Evolutionary conservation across 768 basidiomycete genomes (phyloP).

Genomic region (Mycena vulgaris): DNA sequence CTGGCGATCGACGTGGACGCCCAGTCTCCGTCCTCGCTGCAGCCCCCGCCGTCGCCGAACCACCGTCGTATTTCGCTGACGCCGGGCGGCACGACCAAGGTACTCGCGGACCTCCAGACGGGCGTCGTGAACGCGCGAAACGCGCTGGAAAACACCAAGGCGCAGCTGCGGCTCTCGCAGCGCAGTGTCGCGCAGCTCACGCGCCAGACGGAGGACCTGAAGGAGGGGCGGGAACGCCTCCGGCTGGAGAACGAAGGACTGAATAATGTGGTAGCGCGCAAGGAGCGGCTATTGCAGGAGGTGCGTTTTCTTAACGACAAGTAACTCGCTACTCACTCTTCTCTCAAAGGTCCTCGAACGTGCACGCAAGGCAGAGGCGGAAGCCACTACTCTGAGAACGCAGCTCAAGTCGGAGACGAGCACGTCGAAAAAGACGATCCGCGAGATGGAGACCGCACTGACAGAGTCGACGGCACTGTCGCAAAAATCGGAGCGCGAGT

Average conservation of each 20-base stretch:
- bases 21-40: constrained; percentile 55
- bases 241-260: constrained; percentile 89
- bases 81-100: constrained; percentile 88
- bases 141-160: constrained; percentile 89
- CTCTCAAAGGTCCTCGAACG: constrained; percentile 82
- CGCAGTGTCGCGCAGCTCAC: constrained; percentile 88
- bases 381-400: constrained; percentile 75
- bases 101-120: constrained; percentile 88
- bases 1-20: constrained; percentile 56
- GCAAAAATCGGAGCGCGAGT: constrained; percentile 88
- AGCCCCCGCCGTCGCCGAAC: constrained; percentile 68
- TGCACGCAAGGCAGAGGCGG: constrained; percentile 88
- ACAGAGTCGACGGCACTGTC: constrained; percentile 83
- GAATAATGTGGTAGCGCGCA: constrained; percentile 90
- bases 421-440: constrained; percentile 79
- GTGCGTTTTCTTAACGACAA: constrained; percentile 53
- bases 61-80: constrained; percentile 71
- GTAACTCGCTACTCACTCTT: not conserved
- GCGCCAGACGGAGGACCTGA: constrained; percentile 89
- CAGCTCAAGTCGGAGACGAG: constrained; percentile 83
- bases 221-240: constrained; percentile 87
- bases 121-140: constrained; percentile 85
- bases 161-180: constrained; percentile 86
- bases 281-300: constrained; percentile 91
- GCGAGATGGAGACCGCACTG: constrained; percentile 85